Base-by-base conservation (phyloP, 179 eudicot genomes). In the Amaranthus tricolor region DNA sequence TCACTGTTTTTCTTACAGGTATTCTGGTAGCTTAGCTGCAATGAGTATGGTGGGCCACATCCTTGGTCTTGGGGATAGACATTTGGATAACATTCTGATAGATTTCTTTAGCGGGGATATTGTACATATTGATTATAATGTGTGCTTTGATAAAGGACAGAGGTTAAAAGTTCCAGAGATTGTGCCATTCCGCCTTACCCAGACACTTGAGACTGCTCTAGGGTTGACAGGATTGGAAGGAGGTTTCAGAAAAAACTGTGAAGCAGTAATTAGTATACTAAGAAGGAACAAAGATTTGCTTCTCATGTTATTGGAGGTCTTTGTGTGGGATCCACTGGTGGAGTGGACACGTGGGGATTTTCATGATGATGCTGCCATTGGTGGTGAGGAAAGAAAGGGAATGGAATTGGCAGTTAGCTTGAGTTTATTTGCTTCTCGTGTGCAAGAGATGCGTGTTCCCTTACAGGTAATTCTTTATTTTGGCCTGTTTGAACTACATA, bases 341-440 rank as follows among this genome's bases (percentile, higher is more conserved):
- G 99, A 96, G 78, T 96, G 99, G 99, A 94, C 96, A 72, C 98
- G 97, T 82, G 99, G 97, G 75, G 97, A 96, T 81, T 90, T 89
- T 82, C 94, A 89, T 86, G 99, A 96, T 67, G 99, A 94, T 84
- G 98, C 96, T 59, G 96, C 97, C 68, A 87, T 96, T 75, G 94
- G 94, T 79, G 99, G 99, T 69, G 99, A 96, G 85, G 99, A 96
- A 80, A 90, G 99, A 59, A 96, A 90, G 82, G 99, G 99, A 84
- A 96, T 96, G 99, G 99, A 96, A 83, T 82, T 94, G 78, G 99
- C 99, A 70, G 99, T 96, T 75, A 94, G 99, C 84, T 91, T 96
- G 79, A 96, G 99, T 82, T 86, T 96, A 66, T 96, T 96, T 86
- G 99, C 98, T 74, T 96, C 99, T 74, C 98, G 98, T 62, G 97